Conservation (phyloP, 139 green algal genomes). For the Chlorella sorokiniana region DNA sequence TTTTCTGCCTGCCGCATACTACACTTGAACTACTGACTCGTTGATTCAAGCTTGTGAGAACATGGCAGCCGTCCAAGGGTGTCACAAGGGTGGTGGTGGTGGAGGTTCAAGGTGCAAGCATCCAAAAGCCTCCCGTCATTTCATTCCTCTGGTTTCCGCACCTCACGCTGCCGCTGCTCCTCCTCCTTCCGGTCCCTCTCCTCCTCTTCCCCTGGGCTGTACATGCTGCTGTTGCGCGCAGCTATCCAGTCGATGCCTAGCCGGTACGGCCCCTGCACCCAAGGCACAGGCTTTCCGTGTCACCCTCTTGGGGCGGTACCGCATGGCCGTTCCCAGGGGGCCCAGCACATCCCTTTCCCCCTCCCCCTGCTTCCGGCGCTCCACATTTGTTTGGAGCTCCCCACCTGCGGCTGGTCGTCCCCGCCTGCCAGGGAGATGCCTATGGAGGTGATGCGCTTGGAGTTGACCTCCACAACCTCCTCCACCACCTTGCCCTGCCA, state of each 20-base stretch:
- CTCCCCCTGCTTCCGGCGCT: not conserved
- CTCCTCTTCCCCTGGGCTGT: not conserved
- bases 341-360: not conserved
- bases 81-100: too few relatives aligned
- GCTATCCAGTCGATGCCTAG: constrained; percentile 56
- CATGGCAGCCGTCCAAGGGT: too few relatives aligned
- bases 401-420: constrained; percentile 41
- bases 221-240: constrained; percentile 14
- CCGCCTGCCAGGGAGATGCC: constrained; percentile 55
- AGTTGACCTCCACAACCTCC: constrained; percentile 45
- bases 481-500: constrained; percentile 59
- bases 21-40: not conserved
- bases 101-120: too few relatives aligned
- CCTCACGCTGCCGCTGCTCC: not conserved
- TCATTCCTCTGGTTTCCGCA: too few relatives aligned
- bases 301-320: not conserved
- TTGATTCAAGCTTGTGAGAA: not conserved
- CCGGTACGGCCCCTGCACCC: constrained; percentile 38
- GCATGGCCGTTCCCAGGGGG: too few relatives aligned
- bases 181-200: not conserved
- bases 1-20: not conserved
- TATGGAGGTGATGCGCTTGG: constrained; percentile 47
- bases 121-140: too few relatives aligned
- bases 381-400: not conserved
- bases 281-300: not conserved